These are phyloP conservation scores for Amanita jacksonii DNA, from an alignment of 768 basidiomycete species.

Conservation along the genomic window DNA sequence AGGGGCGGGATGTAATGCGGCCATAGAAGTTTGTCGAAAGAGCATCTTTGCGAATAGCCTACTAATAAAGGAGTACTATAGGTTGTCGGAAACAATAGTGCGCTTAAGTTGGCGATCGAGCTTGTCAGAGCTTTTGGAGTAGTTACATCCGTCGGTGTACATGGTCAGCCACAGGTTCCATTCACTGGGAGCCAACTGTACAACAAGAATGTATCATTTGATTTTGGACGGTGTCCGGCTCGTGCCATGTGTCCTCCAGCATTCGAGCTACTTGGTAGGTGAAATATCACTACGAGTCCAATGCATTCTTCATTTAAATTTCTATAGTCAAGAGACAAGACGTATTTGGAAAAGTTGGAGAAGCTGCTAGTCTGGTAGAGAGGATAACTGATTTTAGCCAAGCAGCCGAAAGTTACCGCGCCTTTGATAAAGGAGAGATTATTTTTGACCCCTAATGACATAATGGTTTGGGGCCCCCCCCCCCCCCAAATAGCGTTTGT, in stretches of 20 bases:
- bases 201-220: constrained; percentile 69
- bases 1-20: constrained; percentile 49
- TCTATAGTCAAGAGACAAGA: constrained; percentile 52
- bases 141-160: constrained; percentile 68
- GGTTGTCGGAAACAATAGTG: constrained; percentile 64
- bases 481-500: not conserved
- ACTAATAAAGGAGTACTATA: constrained; percentile 17
- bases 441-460: constrained; percentile 53
- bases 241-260: constrained; percentile 69
- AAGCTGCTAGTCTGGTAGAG: constrained; percentile 54
- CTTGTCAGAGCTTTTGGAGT: constrained; percentile 70
- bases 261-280: constrained; percentile 48
- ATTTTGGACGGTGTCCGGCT: constrained; percentile 78
- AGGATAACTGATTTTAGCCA: constrained; percentile 50
- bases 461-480: too few species aligned
- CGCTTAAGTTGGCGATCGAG: constrained; percentile 55
- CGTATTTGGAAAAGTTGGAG: constrained; percentile 64
- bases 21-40: constrained; percentile 47
- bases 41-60: not conserved
- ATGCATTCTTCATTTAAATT: not conserved
- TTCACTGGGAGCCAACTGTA: constrained; percentile 52
- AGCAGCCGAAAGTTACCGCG: constrained; percentile 48
- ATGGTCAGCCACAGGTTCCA: constrained; percentile 43
- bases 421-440: constrained; percentile 72
- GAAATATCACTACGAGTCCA: not conserved